Evolutionary conservation across 306 rosid genomes (phyloP).

Genomic region (Corylus avellana): DNA sequence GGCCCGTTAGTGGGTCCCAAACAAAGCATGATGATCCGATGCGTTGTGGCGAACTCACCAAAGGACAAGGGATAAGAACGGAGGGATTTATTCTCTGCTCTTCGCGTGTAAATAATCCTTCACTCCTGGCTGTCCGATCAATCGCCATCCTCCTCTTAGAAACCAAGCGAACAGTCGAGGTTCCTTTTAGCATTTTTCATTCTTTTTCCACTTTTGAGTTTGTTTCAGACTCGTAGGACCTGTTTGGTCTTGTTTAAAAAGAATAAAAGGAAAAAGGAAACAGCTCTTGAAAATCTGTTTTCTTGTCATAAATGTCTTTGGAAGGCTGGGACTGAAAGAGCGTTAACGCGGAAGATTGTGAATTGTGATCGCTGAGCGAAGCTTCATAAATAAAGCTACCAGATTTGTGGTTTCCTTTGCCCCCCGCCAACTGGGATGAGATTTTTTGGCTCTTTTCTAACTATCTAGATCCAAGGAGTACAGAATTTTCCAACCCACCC

Average conservation of each 20-base stretch:
- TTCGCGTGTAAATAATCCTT: not conserved
- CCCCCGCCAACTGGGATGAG: not conserved
- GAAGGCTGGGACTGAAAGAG: not conserved
- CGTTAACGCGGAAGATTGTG: not conserved
- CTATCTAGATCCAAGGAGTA: constrained; percentile 17
- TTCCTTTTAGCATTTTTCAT: not conserved
- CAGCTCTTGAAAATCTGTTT: not conserved
- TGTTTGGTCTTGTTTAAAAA: not conserved
- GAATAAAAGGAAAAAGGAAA: not conserved
- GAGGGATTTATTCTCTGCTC: constrained; percentile 4
- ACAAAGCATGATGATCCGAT: constrained; percentile 10
- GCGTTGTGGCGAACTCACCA: constrained; percentile 65
- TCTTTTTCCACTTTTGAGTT: not conserved
- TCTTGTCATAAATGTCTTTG: not conserved
- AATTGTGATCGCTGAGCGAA: constrained; percentile 38
- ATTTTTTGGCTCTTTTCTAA: not conserved
- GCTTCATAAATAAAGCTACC: constrained; percentile 39
- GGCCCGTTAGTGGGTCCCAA: constrained; percentile 53
- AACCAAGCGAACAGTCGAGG: not conserved
- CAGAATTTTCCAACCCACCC: constrained; percentile 19
- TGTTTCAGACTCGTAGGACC: not conserved
- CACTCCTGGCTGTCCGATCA: not conserved
- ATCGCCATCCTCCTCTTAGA: fast-evolving
- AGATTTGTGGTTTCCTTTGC: constrained; percentile 20
- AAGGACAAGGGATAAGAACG: constrained; percentile 59